Percentiles rank a stretch among this genome's conserved stretches.
Evolutionary conservation across 1,284 basidiomycete species (phyloP).

Genomic region (Gomphus bonarii): DNA sequence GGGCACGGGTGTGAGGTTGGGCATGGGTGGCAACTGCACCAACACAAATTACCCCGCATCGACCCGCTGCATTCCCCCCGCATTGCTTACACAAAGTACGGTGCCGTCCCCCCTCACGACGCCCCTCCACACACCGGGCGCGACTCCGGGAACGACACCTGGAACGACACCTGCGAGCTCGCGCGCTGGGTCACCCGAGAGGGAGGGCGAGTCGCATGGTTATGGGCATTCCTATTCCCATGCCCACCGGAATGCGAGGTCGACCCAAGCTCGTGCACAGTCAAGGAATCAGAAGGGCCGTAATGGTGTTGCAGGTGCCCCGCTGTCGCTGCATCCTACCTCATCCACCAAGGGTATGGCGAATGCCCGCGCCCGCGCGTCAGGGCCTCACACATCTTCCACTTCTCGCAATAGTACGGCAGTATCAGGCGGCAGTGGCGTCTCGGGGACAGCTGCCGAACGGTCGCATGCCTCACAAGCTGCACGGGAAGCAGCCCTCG

Average conservation of each 20-base stretch:
- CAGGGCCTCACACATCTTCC: too few species aligned
- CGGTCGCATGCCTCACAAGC: too few species aligned
- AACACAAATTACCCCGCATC: slow-evolving; percentile 1
- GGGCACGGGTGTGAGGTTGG: background rate
- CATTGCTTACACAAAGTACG: slow-evolving; percentile 33
- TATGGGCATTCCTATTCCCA: too few species aligned
- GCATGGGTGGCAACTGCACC: background rate
- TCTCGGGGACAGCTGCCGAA: too few species aligned
- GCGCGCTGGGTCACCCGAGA: slow-evolving; percentile 29
- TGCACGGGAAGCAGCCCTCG: too few species aligned
- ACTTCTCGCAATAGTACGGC: too few species aligned
- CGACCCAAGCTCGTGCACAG: too few species aligned
- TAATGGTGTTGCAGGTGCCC: background rate
- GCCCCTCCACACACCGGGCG: slow-evolving; percentile 6
- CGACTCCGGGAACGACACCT: background rate
- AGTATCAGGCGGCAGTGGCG: too few species aligned
- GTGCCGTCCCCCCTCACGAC: slow-evolving; percentile 23
- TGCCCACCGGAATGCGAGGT: too few species aligned
- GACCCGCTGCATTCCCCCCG: slow-evolving; percentile 50
- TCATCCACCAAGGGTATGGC: slow-evolving; percentile 11
- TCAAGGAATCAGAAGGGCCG: background rate
- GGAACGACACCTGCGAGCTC: slow-evolving; percentile 31
- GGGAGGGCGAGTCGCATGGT: too few species aligned
- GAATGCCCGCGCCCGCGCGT: background rate
- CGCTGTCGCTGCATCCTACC: slow-evolving; percentile 15